phyloP scores from a whole-genome alignment of 306 rosid species.

The Sicyos baderoa region DNA sequence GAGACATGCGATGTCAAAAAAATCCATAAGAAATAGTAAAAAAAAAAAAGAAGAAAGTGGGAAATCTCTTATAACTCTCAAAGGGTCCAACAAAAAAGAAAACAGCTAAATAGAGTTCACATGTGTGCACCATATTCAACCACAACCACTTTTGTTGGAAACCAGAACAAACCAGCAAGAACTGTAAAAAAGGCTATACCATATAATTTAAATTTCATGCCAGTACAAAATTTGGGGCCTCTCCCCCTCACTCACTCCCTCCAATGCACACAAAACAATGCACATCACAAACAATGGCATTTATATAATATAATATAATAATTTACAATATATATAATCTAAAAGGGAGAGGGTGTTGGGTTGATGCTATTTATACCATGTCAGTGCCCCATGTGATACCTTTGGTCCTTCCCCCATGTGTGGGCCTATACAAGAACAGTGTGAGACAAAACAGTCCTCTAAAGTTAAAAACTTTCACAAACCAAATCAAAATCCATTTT shows the following conservation, averaged over 20 bases:
- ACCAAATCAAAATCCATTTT: slow-evolving; percentile 15
- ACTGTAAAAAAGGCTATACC: background rate
- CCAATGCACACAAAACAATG: slow-evolving; percentile 25
- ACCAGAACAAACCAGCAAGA: slow-evolving; percentile 3
- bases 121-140: slow-evolving; percentile 15
- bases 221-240: slow-evolving; percentile 19
- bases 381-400: slow-evolving; percentile 46
- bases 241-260: slow-evolving; percentile 14
- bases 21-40: background rate
- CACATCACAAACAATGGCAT: slow-evolving; percentile 22
- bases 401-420: slow-evolving; percentile 33
- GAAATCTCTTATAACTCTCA: background rate
- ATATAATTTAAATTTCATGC: slow-evolving; percentile 1
- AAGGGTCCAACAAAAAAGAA: slow-evolving; percentile 9
- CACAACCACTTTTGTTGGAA: slow-evolving; percentile 12
- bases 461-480: slow-evolving; percentile 25
- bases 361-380: slow-evolving; percentile 24
- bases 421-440: slow-evolving; percentile 27
- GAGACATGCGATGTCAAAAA: background rate
- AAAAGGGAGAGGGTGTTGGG: slow-evolving; percentile 24
- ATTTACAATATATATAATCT: slow-evolving; percentile 21
- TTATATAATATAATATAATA: background rate
- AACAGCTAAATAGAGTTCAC: background rate
- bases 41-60: background rate
- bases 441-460: slow-evolving; percentile 27